Base-by-base conservation (phyloP, 768 basidiomycete species). In the Lentinula guzmanii region DNA sequence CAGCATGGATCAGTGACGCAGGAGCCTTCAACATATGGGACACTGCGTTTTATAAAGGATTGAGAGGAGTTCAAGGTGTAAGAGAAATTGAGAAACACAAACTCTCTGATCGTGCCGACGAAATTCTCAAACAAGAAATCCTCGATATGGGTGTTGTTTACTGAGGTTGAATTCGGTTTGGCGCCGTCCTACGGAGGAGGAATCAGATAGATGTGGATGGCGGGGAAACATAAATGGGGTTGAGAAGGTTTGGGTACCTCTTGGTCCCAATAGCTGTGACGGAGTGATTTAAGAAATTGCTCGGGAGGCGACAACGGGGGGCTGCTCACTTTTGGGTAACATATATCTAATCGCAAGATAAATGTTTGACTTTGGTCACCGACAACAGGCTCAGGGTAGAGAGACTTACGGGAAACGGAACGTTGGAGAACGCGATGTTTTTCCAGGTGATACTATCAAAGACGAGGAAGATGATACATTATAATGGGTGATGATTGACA, bases 191-290 rank as follows among this genome's bases (percentile, higher is more conserved):
- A 52, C 31, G 13, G 3, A 16, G 8, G 35, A 33, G 3, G 9
- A 31, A 42, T 28, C 28, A 28, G 9, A 41, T 10, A n/a, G n/a
- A 16, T 2, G 35, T 48, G 10, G 2, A 10, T 21, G 34, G 8
- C 11, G n/a, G 33, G 33, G 41, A 18, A 28, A 10, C 6, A 46
- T 24, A 13, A 21, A 21, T 10, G 35, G 1, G 2, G 35, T 15
- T 28, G 8, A 56, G 10, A n/a, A 15, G 3, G 11, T 31, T 10
- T 5, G 70, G 74, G 56, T 66, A 82, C 82, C 15, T 72, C 76
- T 70, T 86, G 85, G 62, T 87, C 83, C 83, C 82, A 85, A 65
- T 87, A 87, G 70, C 85, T 87, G 48, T n/a, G 13, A 28, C 11
- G n/a, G n/a, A 48, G 5, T 16, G 5, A 8, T 48, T 55, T 18